Evolutionary conservation across 306 rosid species (phyloP), one percentile per base, ranked within the genome.

Genomic region (Canavalia ensiformis): DNA sequence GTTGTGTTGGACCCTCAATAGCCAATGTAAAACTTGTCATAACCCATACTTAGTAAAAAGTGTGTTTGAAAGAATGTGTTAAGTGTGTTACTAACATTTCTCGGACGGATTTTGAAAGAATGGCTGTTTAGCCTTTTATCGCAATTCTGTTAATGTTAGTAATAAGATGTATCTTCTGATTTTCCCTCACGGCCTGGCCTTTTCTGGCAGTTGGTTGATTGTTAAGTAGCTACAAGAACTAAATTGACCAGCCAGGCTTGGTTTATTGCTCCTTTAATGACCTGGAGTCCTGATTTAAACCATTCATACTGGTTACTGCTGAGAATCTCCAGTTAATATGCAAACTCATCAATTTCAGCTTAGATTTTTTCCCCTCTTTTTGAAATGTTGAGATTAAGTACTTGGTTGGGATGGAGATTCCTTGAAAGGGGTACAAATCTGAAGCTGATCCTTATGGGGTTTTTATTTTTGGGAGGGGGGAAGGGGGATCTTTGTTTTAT

Each of bases 241-340:
- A 5, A 57, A 74, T 74, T 10, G 60, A 49, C 52, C 13, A 1
- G 50, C 11, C 6, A 65, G 72, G 41, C 49, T 55, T 46, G 80
- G 64, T 54, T 54, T 47, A 60, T 60, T 50, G 57, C 50, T 69
- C 6, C 55, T 3, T 29, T 64, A 77, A 37, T 68, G 82, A 34
- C 8, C 42, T 35, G 30, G 37, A 4, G 35, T 80, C 42, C 37
- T 45, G n/a, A 55, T 45, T 29, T n/a, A 34, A 60, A 58, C 63
- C 9, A 54, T 37, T 57, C 70, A 39, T 47, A 29, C 12, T 46
- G 58, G 50, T 30, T 68, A 44, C 13, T 50, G 52, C 25, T 3
- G 45, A 80, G 42, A 34, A 75, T 76, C 11, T 66, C 34, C 4
- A 6, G 50, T 83, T 76, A 31, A 44, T 80, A 18, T 65, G 56